Evolutionary conservation across 2,329 filamentous ascomycete species (phyloP).

Genomic region (Calonectria fujianensis): DNA sequence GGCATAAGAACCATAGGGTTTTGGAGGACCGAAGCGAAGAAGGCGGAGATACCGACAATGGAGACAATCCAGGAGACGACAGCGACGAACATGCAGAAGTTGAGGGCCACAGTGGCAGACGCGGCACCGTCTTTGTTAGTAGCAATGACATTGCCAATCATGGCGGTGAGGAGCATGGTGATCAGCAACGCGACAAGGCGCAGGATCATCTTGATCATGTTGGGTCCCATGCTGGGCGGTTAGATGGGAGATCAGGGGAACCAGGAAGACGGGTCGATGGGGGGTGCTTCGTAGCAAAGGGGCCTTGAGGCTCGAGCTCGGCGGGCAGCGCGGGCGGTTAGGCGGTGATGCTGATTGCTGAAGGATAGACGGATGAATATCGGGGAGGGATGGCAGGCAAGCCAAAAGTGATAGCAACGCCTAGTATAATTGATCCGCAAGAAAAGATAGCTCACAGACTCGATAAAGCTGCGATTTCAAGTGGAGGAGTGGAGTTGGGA

Average conservation of each 20-base stretch:
- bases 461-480: constrained; percentile 43
- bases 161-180: constrained; percentile 71
- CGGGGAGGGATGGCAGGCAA: constrained; percentile 1
- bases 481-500: constrained; percentile 39
- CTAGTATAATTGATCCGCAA: constrained; percentile 39
- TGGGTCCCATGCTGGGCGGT: constrained; percentile 56
- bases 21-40: constrained; percentile 71
- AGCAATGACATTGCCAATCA: constrained; percentile 76
- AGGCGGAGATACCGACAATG: constrained; percentile 76
- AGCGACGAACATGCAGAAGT: constrained; percentile 82
- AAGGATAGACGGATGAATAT: constrained; percentile 5
- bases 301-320: neutral
- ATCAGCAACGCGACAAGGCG: constrained; percentile 71
- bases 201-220: constrained; percentile 67
- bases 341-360: constrained; percentile 20
- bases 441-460: constrained; percentile 42
- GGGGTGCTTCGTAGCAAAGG: neutral
- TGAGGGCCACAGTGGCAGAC: constrained; percentile 69
- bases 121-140: constrained; percentile 66
- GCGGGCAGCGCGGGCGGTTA: constrained; percentile 12
- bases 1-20: constrained; percentile 72
- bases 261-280: constrained; percentile 16
- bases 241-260: constrained; percentile 32
- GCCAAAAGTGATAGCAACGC: constrained; percentile 34
- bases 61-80: constrained; percentile 79